Evolutionary conservation across 805 yeast genomes (phyloP).

Genomic region (Starmerella kuoi): DNA sequence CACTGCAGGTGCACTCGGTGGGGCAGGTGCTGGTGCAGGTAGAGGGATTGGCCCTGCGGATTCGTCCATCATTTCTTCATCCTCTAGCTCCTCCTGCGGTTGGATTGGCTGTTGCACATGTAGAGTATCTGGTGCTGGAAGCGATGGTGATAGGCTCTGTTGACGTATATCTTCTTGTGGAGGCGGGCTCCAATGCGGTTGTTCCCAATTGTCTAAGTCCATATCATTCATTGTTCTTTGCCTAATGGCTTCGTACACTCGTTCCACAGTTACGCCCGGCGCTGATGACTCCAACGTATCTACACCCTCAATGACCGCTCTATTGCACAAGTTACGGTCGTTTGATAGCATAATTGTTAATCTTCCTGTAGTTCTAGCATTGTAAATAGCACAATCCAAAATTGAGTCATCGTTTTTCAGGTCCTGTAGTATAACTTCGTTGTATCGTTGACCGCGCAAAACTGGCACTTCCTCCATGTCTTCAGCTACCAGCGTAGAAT

Average conservation of each 20-base stretch:
- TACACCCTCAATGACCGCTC: conserved; percentile 11
- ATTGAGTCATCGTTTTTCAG: conserved; percentile 13
- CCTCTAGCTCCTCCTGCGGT: not conserved
- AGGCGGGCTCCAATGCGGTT: not conserved
- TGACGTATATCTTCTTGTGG: not conserved
- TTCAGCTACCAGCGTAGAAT: conserved; percentile 1
- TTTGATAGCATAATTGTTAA: conserved; percentile 13
- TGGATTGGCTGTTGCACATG: not conserved
- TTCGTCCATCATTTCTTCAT: not conserved
- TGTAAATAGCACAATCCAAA: conserved; percentile 19
- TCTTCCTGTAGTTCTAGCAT: not conserved
- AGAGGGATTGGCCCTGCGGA: not conserved
- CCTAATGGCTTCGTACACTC: conserved; percentile 2
- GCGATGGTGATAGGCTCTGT: not conserved
- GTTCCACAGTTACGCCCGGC: not conserved
- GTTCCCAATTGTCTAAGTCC: conserved; percentile 11
- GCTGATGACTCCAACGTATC: conserved; percentile 5
- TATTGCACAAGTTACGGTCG: conserved; percentile 13
- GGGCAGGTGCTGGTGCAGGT: not conserved
- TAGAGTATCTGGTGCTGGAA: not conserved
- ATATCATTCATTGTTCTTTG: conserved; percentile 2
- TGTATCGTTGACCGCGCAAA: conserved; percentile 14
- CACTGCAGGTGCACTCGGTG: not conserved
- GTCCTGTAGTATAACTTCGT: conserved; percentile 3
- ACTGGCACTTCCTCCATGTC: conserved; percentile 3